A percentile compares a stretch with the other conserved stretches of the same genome.
Evolutionary conservation across 768 basidiomycete species (phyloP).

Genomic region (Amanita jacksonii): DNA sequence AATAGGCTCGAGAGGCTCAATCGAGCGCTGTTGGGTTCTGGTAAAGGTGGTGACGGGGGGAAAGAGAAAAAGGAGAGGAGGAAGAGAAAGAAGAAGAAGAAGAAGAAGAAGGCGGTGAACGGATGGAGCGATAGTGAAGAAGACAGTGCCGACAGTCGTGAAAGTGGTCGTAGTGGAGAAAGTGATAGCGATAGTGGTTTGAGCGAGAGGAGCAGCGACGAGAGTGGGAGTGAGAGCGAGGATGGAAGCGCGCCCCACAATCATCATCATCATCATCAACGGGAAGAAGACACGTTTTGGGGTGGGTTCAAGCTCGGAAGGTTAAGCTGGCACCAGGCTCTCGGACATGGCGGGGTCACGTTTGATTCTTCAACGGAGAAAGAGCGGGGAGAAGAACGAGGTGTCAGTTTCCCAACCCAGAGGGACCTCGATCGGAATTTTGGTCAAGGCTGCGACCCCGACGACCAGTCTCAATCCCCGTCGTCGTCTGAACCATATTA

Average conservation of each 20-base stretch:
- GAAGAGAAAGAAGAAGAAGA: conserved; percentile 2
- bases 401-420: conserved; percentile 28
- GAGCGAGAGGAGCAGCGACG: conserved; percentile 10
- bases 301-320: conserved; percentile 20
- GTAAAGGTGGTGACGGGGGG: background rate
- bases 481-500: conserved; percentile 12
- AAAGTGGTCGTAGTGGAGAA: conserved; percentile 9
- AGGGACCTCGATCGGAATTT: conserved; percentile 29
- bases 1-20: conserved; percentile 28
- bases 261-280: conserved; percentile 10
- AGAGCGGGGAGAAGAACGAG: conserved; percentile 12
- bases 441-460: conserved; percentile 12
- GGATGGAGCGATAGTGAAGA: conserved; percentile 10
- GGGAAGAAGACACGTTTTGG: conserved; percentile 10
- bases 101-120: conserved; percentile 7
- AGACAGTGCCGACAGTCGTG: conserved; percentile 9
- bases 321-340: conserved; percentile 16
- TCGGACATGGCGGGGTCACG: conserved; percentile 10
- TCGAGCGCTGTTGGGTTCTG: conserved; percentile 15
- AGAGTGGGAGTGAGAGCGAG: conserved; percentile 9
- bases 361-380: conserved; percentile 8
- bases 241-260: conserved; percentile 12
- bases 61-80: background rate
- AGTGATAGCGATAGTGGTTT: conserved; percentile 8
- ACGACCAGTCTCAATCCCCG: no score